phyloP scores from a whole-genome alignment of 2,329 filamentous ascomycete species.

The Pseudocercospora crystallina region DNA sequence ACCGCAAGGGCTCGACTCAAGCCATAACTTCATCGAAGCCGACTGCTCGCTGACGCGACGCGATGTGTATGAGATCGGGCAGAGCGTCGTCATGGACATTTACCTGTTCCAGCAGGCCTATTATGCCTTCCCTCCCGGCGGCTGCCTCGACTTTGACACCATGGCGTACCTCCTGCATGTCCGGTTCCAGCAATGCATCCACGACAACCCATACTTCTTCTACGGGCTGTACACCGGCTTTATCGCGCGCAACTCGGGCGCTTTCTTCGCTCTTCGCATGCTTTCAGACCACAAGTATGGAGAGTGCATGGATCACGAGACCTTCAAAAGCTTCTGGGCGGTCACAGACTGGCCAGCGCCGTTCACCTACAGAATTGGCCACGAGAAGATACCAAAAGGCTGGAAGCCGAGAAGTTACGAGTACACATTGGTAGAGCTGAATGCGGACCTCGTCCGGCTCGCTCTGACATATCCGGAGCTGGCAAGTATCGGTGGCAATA shows the following conservation, averaged over 20 bases:
- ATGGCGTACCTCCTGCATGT: neutral
- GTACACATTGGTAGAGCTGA: conserved; percentile 1
- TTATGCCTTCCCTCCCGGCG: conserved; percentile 1
- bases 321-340: conserved; percentile 1
- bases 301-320: conserved; percentile 3
- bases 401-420: neutral
- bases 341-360: conserved; percentile 3
- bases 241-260: neutral
- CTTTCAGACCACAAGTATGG: conserved; percentile 6
- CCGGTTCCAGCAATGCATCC: conserved; percentile 2
- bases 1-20: conserved; percentile 5
- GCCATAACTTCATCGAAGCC: conserved; percentile 3
- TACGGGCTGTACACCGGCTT: neutral
- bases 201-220: conserved; percentile 2
- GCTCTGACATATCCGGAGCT: conserved; percentile 12
- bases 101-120: conserved; percentile 2
- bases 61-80: conserved; percentile 7
- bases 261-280: neutral
- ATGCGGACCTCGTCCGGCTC: conserved; percentile 2
- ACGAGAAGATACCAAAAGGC: conserved; percentile 7
- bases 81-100: neutral
- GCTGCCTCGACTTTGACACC: neutral
- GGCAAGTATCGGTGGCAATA: conserved; percentile 23
- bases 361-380: conserved; percentile 8
- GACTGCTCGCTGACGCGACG: conserved; percentile 4